Evolutionary conservation across 345 rosid genomes (phyloP).

Genomic region (Hypericum perforatum): DNA sequence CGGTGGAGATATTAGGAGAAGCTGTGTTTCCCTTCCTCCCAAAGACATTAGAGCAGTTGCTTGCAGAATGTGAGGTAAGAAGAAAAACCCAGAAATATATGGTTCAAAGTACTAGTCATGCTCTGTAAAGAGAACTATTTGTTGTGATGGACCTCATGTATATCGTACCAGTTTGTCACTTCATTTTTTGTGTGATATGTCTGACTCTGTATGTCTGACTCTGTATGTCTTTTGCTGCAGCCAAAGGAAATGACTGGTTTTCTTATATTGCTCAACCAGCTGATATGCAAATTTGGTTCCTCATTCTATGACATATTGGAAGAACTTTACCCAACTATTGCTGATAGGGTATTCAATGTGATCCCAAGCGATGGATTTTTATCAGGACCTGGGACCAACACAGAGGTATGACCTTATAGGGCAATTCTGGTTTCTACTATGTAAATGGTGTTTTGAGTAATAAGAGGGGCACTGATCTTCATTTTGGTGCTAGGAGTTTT

Average conservation of each 20-base stretch:
- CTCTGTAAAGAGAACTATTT: too few relatives aligned
- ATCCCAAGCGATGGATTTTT: conserved; percentile 48
- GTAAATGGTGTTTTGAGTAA: too few relatives aligned
- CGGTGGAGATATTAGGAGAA: conserved; percentile 89
- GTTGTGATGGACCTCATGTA: too few relatives aligned
- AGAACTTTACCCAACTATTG: conserved; percentile 83
- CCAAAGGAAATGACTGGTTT: conserved; percentile 83
- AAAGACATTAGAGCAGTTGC: conserved; percentile 79
- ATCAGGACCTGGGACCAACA: conserved; percentile 55
- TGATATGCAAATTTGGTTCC: conserved; percentile 78
- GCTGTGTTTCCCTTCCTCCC: conserved; percentile 93
- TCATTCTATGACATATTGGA: conserved; percentile 61
- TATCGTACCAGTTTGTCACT: too few relatives aligned
- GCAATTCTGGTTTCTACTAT: too few relatives aligned
- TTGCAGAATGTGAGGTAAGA: conserved; percentile 83
- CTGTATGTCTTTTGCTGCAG: conserved; percentile 35
- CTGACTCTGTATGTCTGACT: too few relatives aligned
- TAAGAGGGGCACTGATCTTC: too few relatives aligned
- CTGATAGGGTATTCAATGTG: conserved; percentile 51
- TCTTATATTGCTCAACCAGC: conserved; percentile 78
- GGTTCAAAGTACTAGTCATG: too few relatives aligned
- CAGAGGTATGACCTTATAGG: conserved; percentile 47
- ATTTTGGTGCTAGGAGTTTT: too few relatives aligned
- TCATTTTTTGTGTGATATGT: too few relatives aligned
- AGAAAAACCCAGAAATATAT: too few relatives aligned